phyloP scores from a whole-genome alignment of 2,329 filamentous ascomycete genomes.

The Macrophomina pseudophaseolina region DNA sequence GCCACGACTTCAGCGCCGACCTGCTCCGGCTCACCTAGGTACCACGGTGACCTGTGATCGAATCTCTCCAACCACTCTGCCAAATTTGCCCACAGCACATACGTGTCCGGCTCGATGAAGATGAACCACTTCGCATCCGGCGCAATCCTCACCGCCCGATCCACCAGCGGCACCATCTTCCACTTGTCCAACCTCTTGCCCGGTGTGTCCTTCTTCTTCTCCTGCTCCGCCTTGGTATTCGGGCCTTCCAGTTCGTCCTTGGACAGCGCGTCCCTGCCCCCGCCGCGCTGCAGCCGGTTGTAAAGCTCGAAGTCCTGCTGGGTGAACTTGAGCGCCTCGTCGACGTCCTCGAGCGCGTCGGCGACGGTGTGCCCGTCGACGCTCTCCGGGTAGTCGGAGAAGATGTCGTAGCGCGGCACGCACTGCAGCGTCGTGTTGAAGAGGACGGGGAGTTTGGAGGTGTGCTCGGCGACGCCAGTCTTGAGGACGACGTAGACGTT shows the following conservation, averaged over 20 bases:
- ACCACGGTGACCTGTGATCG: constrained; percentile 55
- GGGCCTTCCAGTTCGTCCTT: constrained; percentile 12
- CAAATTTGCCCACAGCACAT: constrained; percentile 59
- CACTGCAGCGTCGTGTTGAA: constrained; percentile 43
- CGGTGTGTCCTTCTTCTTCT: constrained; percentile 5
- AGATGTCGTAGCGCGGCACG: constrained; percentile 41
- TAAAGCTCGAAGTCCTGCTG: constrained; percentile 46
- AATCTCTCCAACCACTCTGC: constrained; percentile 59
- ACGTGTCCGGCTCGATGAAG: constrained; percentile 66
- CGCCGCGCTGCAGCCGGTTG: constrained; percentile 38
- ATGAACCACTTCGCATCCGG: constrained; percentile 62
- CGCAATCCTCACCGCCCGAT: constrained; percentile 41
- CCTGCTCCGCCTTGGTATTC: neutral
- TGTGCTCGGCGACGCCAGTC: constrained; percentile 63
- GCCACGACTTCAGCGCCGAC: constrained; percentile 58
- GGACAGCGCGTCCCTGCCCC: constrained; percentile 36
- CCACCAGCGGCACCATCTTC: constrained; percentile 46
- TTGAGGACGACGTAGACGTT: constrained; percentile 63
- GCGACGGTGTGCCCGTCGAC: constrained; percentile 42
- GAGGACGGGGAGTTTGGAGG: constrained; percentile 57
- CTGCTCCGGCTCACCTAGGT: constrained; percentile 60
- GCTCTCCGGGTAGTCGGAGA: constrained; percentile 45
- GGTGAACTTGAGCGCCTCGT: constrained; percentile 35
- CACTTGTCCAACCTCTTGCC: constrained; percentile 45
- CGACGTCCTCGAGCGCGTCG: constrained; percentile 44